These are phyloP conservation scores for Daldinia sp. DNA, from an alignment of 2,329 filamentous ascomycete species.

Conservation along the genomic window DNA sequence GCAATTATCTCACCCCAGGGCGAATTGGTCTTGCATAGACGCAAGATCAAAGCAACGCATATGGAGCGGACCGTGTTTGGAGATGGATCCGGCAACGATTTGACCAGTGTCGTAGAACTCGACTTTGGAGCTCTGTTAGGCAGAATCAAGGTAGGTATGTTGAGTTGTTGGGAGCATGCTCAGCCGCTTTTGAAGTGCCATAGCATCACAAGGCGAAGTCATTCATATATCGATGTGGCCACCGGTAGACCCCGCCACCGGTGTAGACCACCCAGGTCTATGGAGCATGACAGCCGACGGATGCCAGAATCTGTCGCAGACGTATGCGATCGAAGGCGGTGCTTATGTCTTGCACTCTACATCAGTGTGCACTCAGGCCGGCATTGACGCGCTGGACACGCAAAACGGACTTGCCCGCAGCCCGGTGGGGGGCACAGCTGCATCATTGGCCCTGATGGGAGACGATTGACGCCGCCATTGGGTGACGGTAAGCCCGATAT, in stretches of 20 bases:
- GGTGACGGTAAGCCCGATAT: slow-evolving; percentile 46
- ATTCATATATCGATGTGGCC: slow-evolving; percentile 62
- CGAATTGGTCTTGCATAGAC: slow-evolving; percentile 50
- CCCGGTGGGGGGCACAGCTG: slow-evolving; percentile 55
- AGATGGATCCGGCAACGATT: slow-evolving; percentile 51
- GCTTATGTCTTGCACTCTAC: slow-evolving; percentile 64
- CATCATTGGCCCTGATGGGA: slow-evolving; percentile 60
- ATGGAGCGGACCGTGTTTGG: slow-evolving; percentile 61
- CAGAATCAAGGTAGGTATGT: slow-evolving; percentile 50
- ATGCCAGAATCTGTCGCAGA: slow-evolving; percentile 56
- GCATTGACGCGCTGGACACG: slow-evolving; percentile 54
- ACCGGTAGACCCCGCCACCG: slow-evolving; percentile 35
- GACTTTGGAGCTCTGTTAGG: slow-evolving; percentile 46
- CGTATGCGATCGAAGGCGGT: slow-evolving; percentile 64
- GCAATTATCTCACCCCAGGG: slow-evolving; percentile 54
- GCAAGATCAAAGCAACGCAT: slow-evolving; percentile 63
- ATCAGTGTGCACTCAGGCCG: slow-evolving; percentile 55
- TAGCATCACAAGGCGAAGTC: slow-evolving; percentile 53
- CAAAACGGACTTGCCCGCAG: slow-evolving; percentile 48
- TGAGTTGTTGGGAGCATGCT: slow-evolving; percentile 61
- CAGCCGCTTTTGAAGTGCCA: slow-evolving; percentile 60
- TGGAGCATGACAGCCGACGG: slow-evolving; percentile 48
- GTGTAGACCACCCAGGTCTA: slow-evolving; percentile 30
- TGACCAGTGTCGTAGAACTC: slow-evolving; percentile 52
- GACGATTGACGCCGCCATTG: slow-evolving; percentile 51